Evolutionary conservation across 2,329 filamentous ascomycete species (phyloP), one percentile per base, ranked within the genome.

Genomic region (Fusarium pseudoanthophilum): DNA sequence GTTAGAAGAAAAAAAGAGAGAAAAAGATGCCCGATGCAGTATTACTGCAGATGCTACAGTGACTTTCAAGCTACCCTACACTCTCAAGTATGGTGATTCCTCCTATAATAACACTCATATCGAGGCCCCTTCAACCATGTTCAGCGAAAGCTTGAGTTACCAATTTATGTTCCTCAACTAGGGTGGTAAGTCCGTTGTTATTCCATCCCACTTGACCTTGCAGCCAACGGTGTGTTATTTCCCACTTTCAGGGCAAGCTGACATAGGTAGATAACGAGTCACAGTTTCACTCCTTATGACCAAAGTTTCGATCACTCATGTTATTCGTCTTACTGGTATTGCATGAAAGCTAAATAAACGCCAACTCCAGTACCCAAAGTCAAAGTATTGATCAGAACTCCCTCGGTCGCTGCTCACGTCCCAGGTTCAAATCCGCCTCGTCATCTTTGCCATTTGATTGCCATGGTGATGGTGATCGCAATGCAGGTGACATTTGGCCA

Each of bases 401-500:
- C 52, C 80, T 76, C 11, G 80, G 81, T 42, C 76, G 76, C 57
- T 81, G 80, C 49, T 75, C 74, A 48, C 72, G 75, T 11, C 79
- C 78, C n/a, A 82, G 57, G 24, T 80, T 73, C 32, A 80, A 67
- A 57, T 81, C 79, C 10, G 78, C 74, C 18, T 82, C 81, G 49
- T 81, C 75, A 37, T 79, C 74, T 53, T 80, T 79, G 15, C 60
- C 63, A 15, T 75, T 71, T 30, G 71, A 67, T 26, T 74, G 78
- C 65, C 79, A 80, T 5, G 80, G 77, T 9, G 78, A 79, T 5
- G 80, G 75, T 5, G 78, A 75, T 20, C 62, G 62, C 30, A 66
- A 39, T n/a, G 67, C 68, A 30, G 81, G 75, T 24, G 78, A 78
- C 15, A 79, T 66, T 20, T 76, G 66, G 34, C 78, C 75, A 52